phyloP scores from a whole-genome alignment of 2,329 filamentous ascomycete species.

The Leptographium radiaticola region DNA sequence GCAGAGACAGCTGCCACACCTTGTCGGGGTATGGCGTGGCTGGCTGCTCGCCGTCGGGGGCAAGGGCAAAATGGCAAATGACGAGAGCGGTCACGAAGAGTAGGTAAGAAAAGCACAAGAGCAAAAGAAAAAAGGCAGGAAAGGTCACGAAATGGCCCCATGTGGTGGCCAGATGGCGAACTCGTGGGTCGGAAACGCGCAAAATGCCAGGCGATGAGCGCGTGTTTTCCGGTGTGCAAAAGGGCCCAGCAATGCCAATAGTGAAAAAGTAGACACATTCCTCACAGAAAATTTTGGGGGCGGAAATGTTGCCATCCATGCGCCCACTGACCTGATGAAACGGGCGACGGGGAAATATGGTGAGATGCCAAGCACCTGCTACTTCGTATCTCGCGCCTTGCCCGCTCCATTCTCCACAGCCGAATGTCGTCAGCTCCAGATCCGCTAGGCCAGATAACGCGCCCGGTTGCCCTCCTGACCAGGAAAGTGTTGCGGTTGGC shows the following conservation, averaged over 20 bases:
- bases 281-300: neutral
- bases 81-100: too few relatives aligned
- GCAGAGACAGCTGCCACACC: neutral
- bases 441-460: neutral
- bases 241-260: neutral
- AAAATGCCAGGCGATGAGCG: neutral
- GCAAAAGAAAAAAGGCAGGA: neutral
- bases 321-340: neutral
- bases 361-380: neutral
- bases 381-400: neutral
- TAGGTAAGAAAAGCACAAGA: neutral
- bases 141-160: neutral
- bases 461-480: neutral
- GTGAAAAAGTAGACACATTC: neutral
- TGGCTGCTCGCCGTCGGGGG: too few relatives aligned
- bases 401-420: neutral
- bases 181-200: neutral
- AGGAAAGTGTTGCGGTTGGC: neutral
- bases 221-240: neutral
- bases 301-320: neutral
- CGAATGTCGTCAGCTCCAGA: neutral
- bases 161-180: neutral
- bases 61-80: neutral
- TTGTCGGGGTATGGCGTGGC: neutral
- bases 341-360: neutral